Percentiles rank a stretch among this genome's conserved stretches.
These are phyloP conservation scores for Gossypium lobatum DNA, from an alignment of 441 rosid species.

Conservation along the genomic window DNA sequence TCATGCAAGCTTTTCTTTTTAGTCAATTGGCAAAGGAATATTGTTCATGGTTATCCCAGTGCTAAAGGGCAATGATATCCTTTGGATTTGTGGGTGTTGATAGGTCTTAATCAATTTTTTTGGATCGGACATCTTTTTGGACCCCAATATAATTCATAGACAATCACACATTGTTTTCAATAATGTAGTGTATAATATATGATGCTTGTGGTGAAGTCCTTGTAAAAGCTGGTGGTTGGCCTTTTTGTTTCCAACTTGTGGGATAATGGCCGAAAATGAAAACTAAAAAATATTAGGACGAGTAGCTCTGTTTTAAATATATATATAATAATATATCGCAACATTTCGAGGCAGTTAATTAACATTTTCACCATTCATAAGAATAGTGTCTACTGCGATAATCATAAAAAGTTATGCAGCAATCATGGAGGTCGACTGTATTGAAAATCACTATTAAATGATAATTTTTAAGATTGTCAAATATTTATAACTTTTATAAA, in stretches of 20 bases:
- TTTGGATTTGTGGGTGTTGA: not conserved
- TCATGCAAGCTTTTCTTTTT: not conserved
- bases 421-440: too few species aligned
- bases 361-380: not conserved
- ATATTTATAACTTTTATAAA: too few species aligned
- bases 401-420: too few species aligned
- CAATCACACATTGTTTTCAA: not conserved
- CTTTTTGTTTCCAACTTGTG: not conserved
- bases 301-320: not conserved
- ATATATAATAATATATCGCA: not conserved
- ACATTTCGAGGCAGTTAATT: not conserved
- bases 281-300: not conserved
- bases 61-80: slow-evolving; percentile 3
- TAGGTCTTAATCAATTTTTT: not conserved
- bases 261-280: not conserved
- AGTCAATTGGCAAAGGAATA: slow-evolving; percentile 3
- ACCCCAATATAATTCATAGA: slow-evolving; percentile 4
- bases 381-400: too few species aligned
- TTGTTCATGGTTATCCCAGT: not conserved
- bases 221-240: slow-evolving; percentile 1
- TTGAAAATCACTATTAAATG: too few species aligned
- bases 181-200: not conserved
- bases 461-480: too few species aligned
- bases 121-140: slow-evolving; percentile 1
- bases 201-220: not conserved